Evolutionary conservation across 352 stramenopile species (phyloP).

Genomic region (Stephanocyclus meneghinianus): DNA sequence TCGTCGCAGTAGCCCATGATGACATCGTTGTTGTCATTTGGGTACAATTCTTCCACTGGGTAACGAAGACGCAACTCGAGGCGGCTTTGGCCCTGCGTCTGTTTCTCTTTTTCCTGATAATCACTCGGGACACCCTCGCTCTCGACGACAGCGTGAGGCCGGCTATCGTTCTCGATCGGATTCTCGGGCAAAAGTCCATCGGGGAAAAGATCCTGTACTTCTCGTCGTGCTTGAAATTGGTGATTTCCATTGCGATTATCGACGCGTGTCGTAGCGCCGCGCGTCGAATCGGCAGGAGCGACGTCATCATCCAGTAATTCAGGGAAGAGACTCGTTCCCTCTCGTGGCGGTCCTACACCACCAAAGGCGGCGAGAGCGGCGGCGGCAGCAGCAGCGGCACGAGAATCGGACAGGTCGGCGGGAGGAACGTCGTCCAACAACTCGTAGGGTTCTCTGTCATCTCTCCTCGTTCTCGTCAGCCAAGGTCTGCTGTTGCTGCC

Average conservation of each 20-base stretch:
- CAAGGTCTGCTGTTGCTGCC: constrained; percentile 7
- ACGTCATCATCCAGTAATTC: not conserved
- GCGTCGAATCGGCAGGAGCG: not conserved
- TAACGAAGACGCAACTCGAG: constrained; percentile 9
- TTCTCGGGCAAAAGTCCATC: constrained; percentile 19
- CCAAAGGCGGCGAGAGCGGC: not conserved
- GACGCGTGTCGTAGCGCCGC: not conserved
- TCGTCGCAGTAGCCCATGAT: constrained; percentile 16
- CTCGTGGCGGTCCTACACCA: not conserved
- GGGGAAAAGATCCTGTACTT: constrained; percentile 1
- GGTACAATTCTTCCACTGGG: constrained; percentile 41
- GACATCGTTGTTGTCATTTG: constrained; percentile 28
- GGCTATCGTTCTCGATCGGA: not conserved
- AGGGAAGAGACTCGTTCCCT: not conserved
- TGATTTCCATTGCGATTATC: not conserved
- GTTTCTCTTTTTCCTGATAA: not conserved
- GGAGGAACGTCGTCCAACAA: constrained; percentile 47
- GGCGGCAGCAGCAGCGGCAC: not conserved
- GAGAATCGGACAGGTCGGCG: constrained; percentile 9
- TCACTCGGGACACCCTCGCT: not conserved
- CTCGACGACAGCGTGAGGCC: not conserved
- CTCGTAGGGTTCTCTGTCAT: constrained; percentile 41
- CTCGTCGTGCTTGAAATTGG: not conserved
- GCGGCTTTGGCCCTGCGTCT: not conserved
- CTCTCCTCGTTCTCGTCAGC: not conserved